Base-by-base conservation (phyloP, 176 grass and related monocot genomes). In the Rhynchospora breviuscula region DNA sequence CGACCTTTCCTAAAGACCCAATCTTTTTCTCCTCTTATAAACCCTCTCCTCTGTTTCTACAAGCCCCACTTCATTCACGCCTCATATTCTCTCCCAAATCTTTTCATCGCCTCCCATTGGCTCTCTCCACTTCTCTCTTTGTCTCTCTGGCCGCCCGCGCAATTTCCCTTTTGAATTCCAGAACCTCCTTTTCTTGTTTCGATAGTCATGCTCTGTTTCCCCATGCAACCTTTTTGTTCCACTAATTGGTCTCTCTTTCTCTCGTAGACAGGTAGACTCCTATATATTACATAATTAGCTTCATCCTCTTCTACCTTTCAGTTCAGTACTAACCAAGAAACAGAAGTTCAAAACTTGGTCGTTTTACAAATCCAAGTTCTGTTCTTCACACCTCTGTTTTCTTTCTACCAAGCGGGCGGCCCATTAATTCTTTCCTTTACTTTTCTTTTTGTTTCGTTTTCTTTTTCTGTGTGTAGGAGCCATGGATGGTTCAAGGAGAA, bases 81-180 rank as follows among this genome's bases (percentile, higher is more conserved):
- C 35, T 11, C 83, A 52, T 64, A 26, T 66, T 17, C 15, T 4
- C 67, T 88, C 0, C 23, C 83, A 67, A 78, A 94, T 90, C 90
- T 79, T 68, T 79, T 84, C 75, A 79, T 11, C 66, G 79, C 65
- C 78, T 86, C 87, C 31, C 85, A 88, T 94, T 94, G 89, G 79
- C 89, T 84, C 85, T 3, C 84, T 75, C 69, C 79, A 79, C 22
- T 44, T 19, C 25, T 67, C 19, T 82, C 25, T 4, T 31, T n/a
- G 84, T 7, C 63, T 8, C 84, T 53, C 90, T 88, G 89, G 88
- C 87, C 88, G 85, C 88, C 90, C 92, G 86, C 86, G 70, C 44
- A 45, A 64, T 45, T 82, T 44, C 59, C 13, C 80, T 82, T 73
- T 82, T 82, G 80, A 82, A 82, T 82, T 82, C 80, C 63, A 29